These are phyloP conservation scores for Russula foetens DNA, from an alignment of 768 basidiomycete species.

Conservation along the genomic window DNA sequence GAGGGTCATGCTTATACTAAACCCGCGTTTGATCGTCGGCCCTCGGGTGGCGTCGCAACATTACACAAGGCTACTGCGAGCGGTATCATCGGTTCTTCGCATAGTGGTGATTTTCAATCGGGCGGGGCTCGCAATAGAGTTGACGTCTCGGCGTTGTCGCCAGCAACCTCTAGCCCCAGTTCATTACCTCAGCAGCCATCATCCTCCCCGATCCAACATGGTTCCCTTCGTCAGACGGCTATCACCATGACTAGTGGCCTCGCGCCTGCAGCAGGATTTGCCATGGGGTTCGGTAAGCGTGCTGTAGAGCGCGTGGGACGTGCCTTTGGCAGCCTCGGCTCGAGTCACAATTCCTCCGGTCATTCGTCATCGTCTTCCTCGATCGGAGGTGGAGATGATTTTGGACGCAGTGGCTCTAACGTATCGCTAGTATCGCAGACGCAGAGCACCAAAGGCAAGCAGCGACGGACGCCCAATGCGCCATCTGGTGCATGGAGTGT, in stretches of 20 bases:
- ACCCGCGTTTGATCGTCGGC: constrained; percentile 3
- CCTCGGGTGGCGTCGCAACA: constrained; percentile 30
- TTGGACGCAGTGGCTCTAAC: constrained; percentile 18
- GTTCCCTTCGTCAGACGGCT: constrained; percentile 51
- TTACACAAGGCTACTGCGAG: constrained; percentile 35
- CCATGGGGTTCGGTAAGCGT: constrained; percentile 43
- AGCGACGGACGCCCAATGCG: constrained; percentile 49
- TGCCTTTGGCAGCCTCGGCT: constrained; percentile 14
- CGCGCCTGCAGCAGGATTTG: constrained; percentile 65
- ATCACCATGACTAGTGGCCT: constrained; percentile 64
- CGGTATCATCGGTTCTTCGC: constrained; percentile 36
- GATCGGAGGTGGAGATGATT: constrained; percentile 1
- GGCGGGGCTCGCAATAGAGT: constrained; percentile 39
- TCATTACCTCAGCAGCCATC: constrained; percentile 26
- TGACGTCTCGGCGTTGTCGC: constrained; percentile 41
- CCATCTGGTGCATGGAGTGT: constrained; percentile 44
- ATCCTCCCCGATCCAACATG: constrained; percentile 20
- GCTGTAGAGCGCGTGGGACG: constrained; percentile 63
- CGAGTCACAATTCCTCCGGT: not conserved
- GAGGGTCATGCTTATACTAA: not conserved
- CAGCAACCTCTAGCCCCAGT: constrained; percentile 21
- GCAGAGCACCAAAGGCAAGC: constrained; percentile 27
- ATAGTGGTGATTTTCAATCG: constrained; percentile 26
- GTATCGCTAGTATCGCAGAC: constrained; percentile 16
- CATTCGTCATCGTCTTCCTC: constrained; percentile 35